A percentile compares a stretch with the other conserved stretches of the same genome.
Conservation (phyloP, 805 yeast species). For the Metschnikowia vanudenii region DNA sequence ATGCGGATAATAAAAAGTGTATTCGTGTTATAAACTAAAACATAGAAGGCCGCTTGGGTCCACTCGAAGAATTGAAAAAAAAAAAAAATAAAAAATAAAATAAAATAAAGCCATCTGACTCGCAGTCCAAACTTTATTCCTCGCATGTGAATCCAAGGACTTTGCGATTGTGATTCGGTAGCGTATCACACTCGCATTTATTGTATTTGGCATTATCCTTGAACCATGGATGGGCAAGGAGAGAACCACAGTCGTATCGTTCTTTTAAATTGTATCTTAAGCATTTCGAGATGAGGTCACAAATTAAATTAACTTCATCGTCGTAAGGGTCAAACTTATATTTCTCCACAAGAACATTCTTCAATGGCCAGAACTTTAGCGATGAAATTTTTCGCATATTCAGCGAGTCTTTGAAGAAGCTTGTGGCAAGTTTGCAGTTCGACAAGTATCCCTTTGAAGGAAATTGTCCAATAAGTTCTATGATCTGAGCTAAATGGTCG, state of each 20-base stretch:
- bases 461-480: slow-evolving; percentile 73
- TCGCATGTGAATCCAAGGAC: slow-evolving; percentile 35
- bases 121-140: slow-evolving; percentile 16
- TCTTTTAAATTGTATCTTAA: slow-evolving; percentile 47
- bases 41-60: slow-evolving; percentile 6
- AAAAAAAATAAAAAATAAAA: slow-evolving; percentile 7
- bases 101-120: neutral
- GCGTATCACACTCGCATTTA: slow-evolving; percentile 18
- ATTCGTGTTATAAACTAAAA: neutral
- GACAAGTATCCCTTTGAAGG: slow-evolving; percentile 59
- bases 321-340: slow-evolving; percentile 55
- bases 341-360: slow-evolving; percentile 79
- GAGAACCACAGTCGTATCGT: slow-evolving; percentile 54
- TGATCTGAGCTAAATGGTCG: slow-evolving; percentile 94
- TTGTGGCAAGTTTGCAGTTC: slow-evolving; percentile 55
- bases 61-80: slow-evolving; percentile 7
- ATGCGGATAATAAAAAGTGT: slow-evolving; percentile 5
- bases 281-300: slow-evolving; percentile 51
- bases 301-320: slow-evolving; percentile 36
- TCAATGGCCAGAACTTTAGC: slow-evolving; percentile 86
- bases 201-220: slow-evolving; percentile 12
- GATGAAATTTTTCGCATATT: slow-evolving; percentile 75
- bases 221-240: slow-evolving; percentile 56
- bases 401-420: slow-evolving; percentile 65
- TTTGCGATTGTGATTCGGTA: slow-evolving; percentile 27